A percentile compares a stretch with the other conserved stretches of the same genome.
Evolutionary conservation across 2,329 filamentous ascomycete species (phyloP).

Genomic region (Colletotrichum sp.): DNA sequence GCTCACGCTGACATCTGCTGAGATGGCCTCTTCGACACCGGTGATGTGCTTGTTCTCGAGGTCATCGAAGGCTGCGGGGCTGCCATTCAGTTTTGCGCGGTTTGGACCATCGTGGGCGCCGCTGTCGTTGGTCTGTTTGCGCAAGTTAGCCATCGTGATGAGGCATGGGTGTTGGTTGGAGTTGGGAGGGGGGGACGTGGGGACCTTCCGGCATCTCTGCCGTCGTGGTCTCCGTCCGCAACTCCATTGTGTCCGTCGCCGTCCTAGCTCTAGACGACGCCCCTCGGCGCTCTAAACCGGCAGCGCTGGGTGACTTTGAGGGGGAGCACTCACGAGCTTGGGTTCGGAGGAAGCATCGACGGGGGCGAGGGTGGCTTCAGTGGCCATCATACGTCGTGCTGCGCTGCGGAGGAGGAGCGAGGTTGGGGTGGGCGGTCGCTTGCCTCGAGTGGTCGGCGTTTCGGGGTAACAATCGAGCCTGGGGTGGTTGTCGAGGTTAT

Average conservation of each 20-base stretch:
- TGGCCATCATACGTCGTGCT: slow-evolving; percentile 66
- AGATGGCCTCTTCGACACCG: slow-evolving; percentile 64
- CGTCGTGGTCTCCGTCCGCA: background rate
- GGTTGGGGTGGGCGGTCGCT: slow-evolving; percentile 28
- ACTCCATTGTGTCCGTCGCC: background rate
- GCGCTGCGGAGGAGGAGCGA: slow-evolving; percentile 26
- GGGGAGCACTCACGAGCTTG: slow-evolving; percentile 46
- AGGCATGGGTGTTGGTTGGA: background rate
- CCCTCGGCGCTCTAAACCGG: background rate
- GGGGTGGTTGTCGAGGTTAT: background rate
- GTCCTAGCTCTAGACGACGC: background rate
- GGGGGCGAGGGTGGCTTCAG: slow-evolving; percentile 61
- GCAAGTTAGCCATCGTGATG: slow-evolving; percentile 29
- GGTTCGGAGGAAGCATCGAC: slow-evolving; percentile 57
- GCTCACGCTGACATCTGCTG: slow-evolving; percentile 71
- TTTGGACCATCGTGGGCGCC: slow-evolving; percentile 51
- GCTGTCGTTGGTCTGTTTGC: slow-evolving; percentile 37
- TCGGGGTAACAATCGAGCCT: background rate
- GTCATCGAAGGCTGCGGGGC: slow-evolving; percentile 49
- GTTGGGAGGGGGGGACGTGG: background rate
- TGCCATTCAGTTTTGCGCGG: slow-evolving; percentile 54
- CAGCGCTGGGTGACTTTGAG: background rate
- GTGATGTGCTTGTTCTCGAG: slow-evolving; percentile 63
- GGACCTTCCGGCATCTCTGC: background rate
- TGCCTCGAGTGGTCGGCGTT: slow-evolving; percentile 21